Conservation (phyloP, 1,139 yeast genomes). For the Meyerozyma athensensis region DNA sequence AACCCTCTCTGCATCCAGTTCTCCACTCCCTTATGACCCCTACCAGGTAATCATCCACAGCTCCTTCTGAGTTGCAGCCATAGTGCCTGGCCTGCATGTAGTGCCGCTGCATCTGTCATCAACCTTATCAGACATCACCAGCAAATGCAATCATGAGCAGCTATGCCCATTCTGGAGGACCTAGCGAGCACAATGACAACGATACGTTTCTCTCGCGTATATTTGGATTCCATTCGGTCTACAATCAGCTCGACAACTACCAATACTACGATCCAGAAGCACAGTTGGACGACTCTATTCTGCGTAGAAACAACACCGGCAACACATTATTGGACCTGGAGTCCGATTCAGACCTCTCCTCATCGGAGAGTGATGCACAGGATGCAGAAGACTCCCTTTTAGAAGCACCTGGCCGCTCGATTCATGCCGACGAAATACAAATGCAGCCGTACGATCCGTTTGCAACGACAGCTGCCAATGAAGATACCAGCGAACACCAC, state of each 20-base stretch:
- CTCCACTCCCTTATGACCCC: too few relatives aligned
- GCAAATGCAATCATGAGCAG: too few relatives aligned
- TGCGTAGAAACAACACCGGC: constrained; percentile 2
- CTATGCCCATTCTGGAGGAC: background rate
- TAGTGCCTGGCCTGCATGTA: too few relatives aligned
- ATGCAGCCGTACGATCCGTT: constrained; percentile 1
- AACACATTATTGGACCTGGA: constrained; percentile 2
- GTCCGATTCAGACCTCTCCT: constrained; percentile 4
- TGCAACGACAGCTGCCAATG: constrained; percentile 4
- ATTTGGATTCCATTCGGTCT: constrained; percentile 50
- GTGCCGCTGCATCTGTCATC: too few relatives aligned
- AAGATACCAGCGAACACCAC: constrained; percentile 4
- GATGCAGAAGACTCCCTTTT: constrained; percentile 2
- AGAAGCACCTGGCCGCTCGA: constrained; percentile 2
- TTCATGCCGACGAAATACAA: constrained; percentile 3
- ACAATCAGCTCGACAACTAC: constrained; percentile 37
- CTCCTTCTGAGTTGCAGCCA: too few relatives aligned
- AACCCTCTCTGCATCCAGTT: too few relatives aligned
- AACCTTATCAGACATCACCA: too few relatives aligned
- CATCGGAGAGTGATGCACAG: constrained; percentile 5
- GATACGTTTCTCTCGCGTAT: constrained; percentile 56
- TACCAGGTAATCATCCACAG: too few relatives aligned
- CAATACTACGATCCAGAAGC: constrained; percentile 37
- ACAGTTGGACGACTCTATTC: constrained; percentile 12
- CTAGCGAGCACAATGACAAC: constrained; percentile 13